Conservation (phyloP, 306 rosid species). For the Gastrolobium bilobum region DNA sequence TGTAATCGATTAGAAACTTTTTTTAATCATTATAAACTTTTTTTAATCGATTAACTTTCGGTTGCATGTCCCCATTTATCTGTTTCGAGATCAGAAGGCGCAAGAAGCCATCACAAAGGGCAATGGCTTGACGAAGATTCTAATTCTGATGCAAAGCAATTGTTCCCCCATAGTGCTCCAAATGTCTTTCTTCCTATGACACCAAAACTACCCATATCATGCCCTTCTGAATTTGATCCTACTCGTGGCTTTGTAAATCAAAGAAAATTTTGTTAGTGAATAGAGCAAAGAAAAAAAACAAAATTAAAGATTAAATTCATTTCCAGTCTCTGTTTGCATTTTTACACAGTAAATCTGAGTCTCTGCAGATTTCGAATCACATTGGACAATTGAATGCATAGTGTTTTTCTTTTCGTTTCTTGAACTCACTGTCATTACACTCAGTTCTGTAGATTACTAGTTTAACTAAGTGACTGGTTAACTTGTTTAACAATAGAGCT, state of each 20-base stretch:
- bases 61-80: too few relatives aligned
- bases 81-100: conserved; percentile 74
- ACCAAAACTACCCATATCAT: conserved; percentile 93
- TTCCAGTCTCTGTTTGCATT: neutral
- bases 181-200: conserved; percentile 84
- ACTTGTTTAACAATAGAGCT: too few relatives aligned
- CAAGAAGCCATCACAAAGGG: conserved; percentile 76
- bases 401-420: neutral
- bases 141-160: conserved; percentile 91
- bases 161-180: conserved; percentile 75
- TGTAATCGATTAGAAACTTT: too few relatives aligned
- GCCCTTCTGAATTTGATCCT: conserved; percentile 74
- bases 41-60: too few relatives aligned
- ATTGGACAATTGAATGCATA: neutral
- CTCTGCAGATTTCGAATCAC: neutral
- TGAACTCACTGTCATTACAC: too few relatives aligned
- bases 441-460: too few relatives aligned
- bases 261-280: conserved; percentile 72
- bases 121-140: conserved; percentile 82
- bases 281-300: conserved; percentile 48
- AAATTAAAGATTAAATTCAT: conserved; percentile 52
- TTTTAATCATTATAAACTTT: too few relatives aligned
- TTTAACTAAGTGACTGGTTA: too few relatives aligned
- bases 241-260: conserved; percentile 60
- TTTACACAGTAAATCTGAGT: neutral